Percentiles rank a stretch among this genome's conserved stretches.
These are phyloP conservation scores for Talaromyces adpressus DNA, from an alignment of 495 filamentous ascomycete genomes.

Conservation along the genomic window DNA sequence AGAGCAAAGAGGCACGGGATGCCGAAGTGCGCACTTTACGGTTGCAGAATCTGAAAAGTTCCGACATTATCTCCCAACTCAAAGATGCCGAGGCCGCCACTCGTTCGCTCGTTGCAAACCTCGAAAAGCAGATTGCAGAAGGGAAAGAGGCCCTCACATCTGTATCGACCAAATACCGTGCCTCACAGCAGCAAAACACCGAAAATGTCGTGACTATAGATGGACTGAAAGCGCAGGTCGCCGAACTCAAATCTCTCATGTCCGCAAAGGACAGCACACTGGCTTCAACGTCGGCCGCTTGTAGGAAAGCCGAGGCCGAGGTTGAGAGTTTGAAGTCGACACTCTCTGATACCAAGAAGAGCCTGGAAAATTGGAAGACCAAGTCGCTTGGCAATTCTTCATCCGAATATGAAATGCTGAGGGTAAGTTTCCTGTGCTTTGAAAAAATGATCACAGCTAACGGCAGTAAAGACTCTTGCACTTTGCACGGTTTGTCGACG, in stretches of 20 bases:
- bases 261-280: constrained; percentile 63
- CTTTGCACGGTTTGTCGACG: constrained; percentile 83
- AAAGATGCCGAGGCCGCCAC: constrained; percentile 73
- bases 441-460: constrained; percentile 26
- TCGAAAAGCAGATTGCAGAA: constrained; percentile 86
- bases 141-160: constrained; percentile 64
- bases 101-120: constrained; percentile 59
- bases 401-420: constrained; percentile 72
- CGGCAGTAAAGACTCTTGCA: constrained; percentile 60
- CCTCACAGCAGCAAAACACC: constrained; percentile 58
- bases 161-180: constrained; percentile 59
- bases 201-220: constrained; percentile 65
- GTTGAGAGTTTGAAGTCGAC: constrained; percentile 64
- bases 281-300: constrained; percentile 44
- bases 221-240: constrained; percentile 65
- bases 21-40: constrained; percentile 69
- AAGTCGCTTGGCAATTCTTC: constrained; percentile 73
- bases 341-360: constrained; percentile 67
- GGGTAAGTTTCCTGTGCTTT: constrained; percentile 50
- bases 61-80: constrained; percentile 84
- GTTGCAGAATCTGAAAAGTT: constrained; percentile 78
- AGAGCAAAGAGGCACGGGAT: constrained; percentile 77
- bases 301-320: constrained; percentile 68
- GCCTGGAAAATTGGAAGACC: constrained; percentile 71
- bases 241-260: constrained; percentile 64